phyloP scores from a whole-genome alignment of 495 filamentous ascomycete species.

The Oleoguttula mirabilis region DNA sequence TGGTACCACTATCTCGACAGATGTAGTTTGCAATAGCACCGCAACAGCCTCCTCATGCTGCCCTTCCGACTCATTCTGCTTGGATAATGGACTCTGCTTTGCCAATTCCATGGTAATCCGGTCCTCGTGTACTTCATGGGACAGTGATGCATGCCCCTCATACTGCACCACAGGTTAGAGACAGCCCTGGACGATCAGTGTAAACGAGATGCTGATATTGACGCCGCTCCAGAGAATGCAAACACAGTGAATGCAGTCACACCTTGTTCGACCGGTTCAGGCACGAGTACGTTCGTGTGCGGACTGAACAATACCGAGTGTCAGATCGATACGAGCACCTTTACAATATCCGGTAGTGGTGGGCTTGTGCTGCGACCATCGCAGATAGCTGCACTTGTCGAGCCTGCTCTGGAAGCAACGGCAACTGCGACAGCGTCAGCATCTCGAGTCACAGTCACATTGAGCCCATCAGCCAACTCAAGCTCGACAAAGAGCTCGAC shows the following conservation, averaged over 20 bases:
- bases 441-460: too few species aligned
- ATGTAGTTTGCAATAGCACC: constrained; percentile 7
- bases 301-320: constrained; percentile 9
- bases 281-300: constrained; percentile 12
- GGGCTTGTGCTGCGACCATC: constrained; percentile 5
- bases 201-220: too few species aligned
- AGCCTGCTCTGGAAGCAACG: background rate
- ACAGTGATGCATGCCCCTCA: constrained; percentile 4
- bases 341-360: constrained; percentile 3
- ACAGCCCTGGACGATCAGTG: too few species aligned
- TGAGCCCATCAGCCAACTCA: too few species aligned
- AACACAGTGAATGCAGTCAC: constrained; percentile 3
- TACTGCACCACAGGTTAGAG: constrained; percentile 13
- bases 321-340: constrained; percentile 6
- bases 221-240: too few species aligned
- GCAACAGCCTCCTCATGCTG: constrained; percentile 9
- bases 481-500: too few species aligned
- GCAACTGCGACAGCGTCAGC: constrained; percentile 4
- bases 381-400: constrained; percentile 5
- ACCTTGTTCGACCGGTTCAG: constrained; percentile 7
- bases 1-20: constrained; percentile 8
- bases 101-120: constrained; percentile 5
- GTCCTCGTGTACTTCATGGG: constrained; percentile 14
- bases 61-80: constrained; percentile 5
- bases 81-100: constrained; percentile 11